Base-by-base conservation (phyloP, 192 early-diverging fungal genomes). In the Coemansia reversa region DNA sequence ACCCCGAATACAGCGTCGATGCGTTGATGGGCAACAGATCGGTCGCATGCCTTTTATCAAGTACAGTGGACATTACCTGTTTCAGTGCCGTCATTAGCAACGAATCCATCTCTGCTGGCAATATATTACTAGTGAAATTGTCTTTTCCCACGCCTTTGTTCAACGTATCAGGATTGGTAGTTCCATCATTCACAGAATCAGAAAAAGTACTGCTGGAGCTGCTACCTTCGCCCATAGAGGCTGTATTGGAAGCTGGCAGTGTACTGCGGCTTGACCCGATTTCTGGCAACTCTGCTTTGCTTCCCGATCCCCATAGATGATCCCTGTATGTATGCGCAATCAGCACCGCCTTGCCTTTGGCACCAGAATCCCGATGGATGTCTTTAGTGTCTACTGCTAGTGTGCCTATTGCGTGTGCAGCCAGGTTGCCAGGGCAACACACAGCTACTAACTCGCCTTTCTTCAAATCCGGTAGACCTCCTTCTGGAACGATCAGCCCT, bases 281-380 rank as follows among this genome's bases (percentile, higher is more conserved):
- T 30, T 75, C 70, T 5, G 91, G 87, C 7, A 88, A 84, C 2
- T 81, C 71, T 4, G 67, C 69, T 76, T 91, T 91, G 65, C 69
- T 79, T 7, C 93, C 93, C 58, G 89, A 73, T 18, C 80, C 65
- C 93, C 93, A 97, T 60, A 97, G 72, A 51, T 79, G 72, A 80
- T 97, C 95, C 30, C 84, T 82, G 64, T 85, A 88, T 3, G 88
- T 86, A 63, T 94, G 93, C 16, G 90, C 55, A 23, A 93, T 79
- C 62, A 88, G 62, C 1, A 97, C 87, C 0, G 90, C 93, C 62
- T 93, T 92, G 8, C 95, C 95, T 69, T 90, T 92, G 51, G 76
- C 85, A 7, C 84, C 84, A 4, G 65, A 63, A 19, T 76, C 69
- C 50, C 63, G 69, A 16, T 76, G 74, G 19, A 87, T 72, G 3